Evolutionary conservation across 345 rosid genomes (phyloP).

Genomic region (Syzygium jambos): DNA sequence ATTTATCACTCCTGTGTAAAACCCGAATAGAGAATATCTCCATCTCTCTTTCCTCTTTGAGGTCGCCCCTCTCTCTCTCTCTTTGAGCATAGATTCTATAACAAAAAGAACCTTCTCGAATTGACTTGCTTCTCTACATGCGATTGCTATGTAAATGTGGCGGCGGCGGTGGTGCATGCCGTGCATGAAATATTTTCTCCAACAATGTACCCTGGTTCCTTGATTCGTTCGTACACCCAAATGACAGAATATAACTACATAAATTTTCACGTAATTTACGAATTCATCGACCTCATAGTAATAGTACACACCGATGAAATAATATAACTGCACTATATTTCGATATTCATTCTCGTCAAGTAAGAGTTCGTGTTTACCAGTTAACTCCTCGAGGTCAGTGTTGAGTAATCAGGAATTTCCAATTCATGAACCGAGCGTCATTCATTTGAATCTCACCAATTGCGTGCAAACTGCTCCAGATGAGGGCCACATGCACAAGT

Average conservation of each 20-base stretch:
- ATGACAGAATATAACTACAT: neutral
- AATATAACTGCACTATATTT: neutral
- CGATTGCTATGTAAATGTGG: too few relatives aligned
- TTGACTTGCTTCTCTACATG: too few relatives aligned
- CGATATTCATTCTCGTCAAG: neutral
- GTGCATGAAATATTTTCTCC: too few relatives aligned
- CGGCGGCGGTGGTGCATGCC: too few relatives aligned
- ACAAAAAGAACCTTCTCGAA: too few relatives aligned
- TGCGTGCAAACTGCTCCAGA: accelerated
- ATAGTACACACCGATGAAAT: neutral
- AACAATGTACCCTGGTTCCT: too few relatives aligned
- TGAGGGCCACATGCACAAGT: too few relatives aligned
- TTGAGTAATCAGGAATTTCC: neutral
- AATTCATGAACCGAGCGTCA: neutral
- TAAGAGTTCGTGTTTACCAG: accelerated
- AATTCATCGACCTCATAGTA: accelerated
- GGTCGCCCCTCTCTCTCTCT: too few relatives aligned
- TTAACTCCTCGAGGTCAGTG: neutral
- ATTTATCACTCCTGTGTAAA: neutral
- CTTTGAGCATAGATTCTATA: too few relatives aligned
- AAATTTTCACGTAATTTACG: neutral
- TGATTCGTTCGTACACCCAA: neutral
- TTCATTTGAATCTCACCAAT: neutral
- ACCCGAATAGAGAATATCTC: accelerated
- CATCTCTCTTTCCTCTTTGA: too few relatives aligned